These are phyloP conservation scores for Teratosphaeriaceae sp. DNA, from an alignment of 2,329 filamentous ascomycete species.

Conservation along the genomic window DNA sequence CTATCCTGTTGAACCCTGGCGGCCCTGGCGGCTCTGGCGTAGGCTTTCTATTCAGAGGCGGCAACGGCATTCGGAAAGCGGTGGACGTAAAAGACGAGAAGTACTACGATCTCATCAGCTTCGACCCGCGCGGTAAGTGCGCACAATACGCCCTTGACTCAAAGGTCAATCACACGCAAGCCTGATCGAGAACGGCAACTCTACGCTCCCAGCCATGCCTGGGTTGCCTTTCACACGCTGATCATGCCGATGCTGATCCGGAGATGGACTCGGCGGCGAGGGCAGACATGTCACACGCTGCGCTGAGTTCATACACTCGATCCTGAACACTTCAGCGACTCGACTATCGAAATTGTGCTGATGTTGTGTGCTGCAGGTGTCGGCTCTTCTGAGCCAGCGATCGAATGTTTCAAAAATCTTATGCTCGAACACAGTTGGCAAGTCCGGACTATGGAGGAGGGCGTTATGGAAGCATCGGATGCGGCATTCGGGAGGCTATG, in stretches of 20 bases:
- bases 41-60: slow-evolving; percentile 22
- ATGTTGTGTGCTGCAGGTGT: too few relatives aligned
- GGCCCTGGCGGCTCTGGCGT: slow-evolving; percentile 39
- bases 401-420: slow-evolving; percentile 29
- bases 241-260: too few relatives aligned
- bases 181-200: too few relatives aligned
- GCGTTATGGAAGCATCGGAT: slow-evolving; percentile 30
- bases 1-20: slow-evolving; percentile 35
- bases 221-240: not conserved
- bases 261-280: too few relatives aligned
- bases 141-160: slow-evolving; percentile 8
- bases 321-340: too few relatives aligned
- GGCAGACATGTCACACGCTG: too few relatives aligned
- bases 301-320: too few relatives aligned
- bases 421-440: slow-evolving; percentile 31
- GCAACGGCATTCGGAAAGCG: slow-evolving; percentile 13
- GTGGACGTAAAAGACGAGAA: slow-evolving; percentile 24
- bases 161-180: too few relatives aligned
- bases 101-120: slow-evolving; percentile 40
- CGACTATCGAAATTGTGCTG: too few relatives aligned
- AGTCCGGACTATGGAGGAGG: slow-evolving; percentile 31
- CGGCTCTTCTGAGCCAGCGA: slow-evolving; percentile 28
- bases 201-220: not conserved
- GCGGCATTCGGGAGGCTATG: slow-evolving; percentile 36
- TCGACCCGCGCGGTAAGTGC: slow-evolving; percentile 33